Base-by-base conservation (phyloP, 768 basidiomycete genomes). In the Mycena sanguinolenta region DNA sequence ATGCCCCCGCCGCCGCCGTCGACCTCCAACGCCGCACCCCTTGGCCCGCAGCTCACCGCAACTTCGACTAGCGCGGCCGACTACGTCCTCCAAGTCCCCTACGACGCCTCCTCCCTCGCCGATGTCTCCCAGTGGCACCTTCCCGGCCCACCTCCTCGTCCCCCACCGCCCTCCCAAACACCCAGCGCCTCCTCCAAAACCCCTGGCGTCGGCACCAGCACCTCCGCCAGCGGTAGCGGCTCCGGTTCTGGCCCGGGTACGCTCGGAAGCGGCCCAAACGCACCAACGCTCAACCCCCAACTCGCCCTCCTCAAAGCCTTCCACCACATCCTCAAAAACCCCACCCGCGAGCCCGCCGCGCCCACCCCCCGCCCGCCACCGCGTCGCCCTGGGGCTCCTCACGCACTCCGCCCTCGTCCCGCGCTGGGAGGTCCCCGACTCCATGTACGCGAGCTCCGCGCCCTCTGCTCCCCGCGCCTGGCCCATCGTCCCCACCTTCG, bases 251-350 rank as follows among this genome's bases (percentile, higher is more conserved):
- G n/a, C n/a, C n/a, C n/a, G n/a, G n/a, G n/a, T n/a, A n/a, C n/a
- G n/a, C n/a, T n/a, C n/a, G n/a, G n/a, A n/a, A n/a, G n/a, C n/a
- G n/a, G n/a, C n/a, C n/a, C n/a, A n/a, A 55, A 34, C 44, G 44
- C 44, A 7, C 21, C n/a, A 1, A n/a, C 49, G 3, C 88, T 90
- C 0, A 88, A 87, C 72, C 86, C 87, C 9, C 90, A 92, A 71
- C 91, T 86, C 3, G 84, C 92, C 1, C 86, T 94, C 34, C 78
- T 92, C 50, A 82, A 84, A 16, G 93, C 91, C 7, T 94, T 93
- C 75, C 94, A 93, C 71, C 90, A 94, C 73, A 91, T 94, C 69
- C 85, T 94, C 58, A 93, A 91, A 0, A 89, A 94, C 73, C 91
- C 91, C 1, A 28, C 34, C 34, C 72, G 72, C 44, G 59, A 49